Evolutionary conservation across 176 grass and related monocot species (phyloP), one percentile per base, ranked within the genome.

Genomic region (Carex parvula): DNA sequence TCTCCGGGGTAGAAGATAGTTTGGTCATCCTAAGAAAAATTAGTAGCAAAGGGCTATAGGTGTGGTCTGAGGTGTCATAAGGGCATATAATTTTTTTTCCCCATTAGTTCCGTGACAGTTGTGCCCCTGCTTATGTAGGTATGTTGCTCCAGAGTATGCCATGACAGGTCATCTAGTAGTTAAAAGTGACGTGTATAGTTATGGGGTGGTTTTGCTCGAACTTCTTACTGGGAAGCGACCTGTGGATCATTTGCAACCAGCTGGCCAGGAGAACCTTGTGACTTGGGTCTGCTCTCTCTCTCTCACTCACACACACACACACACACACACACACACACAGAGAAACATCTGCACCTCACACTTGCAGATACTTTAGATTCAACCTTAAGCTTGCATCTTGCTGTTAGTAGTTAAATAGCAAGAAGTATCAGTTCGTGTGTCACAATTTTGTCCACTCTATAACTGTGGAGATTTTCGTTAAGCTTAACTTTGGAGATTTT

Each of bases 151-250:
- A 29, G 97, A 99, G 67, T 99, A 99, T 92, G 97, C 97, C 11
- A 99, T 99, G 97, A 99, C 97, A 21, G 97, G 97, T 73, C 97
- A 99, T 88, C 88, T 99, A 65, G 85, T 96, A 79, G 93, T 99
- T 86, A 99, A 99, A 88, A 99, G 97, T 75, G 97, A 99, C 87
- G 97, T 99, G 64, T 99, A 99, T 86, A 99, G 97, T 86, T 99
- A 96, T 64, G 97, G 97, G 77, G 97, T 99, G 75, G 97, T 99
- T 91, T 85, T 99, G 85, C 91, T 99, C 63, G 97, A 99, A 79
- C 88, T 99, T 65, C 85, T 99, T 71, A 96, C 91, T 29, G 97
- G 97, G 76, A 95, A 87, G 79, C 87, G 81, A 60, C 97, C 97
- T 81, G 97, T 99, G 30, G 97, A 99, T 84, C 94, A 95, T 91